phyloP scores from a whole-genome alignment of 2,329 filamentous ascomycete species.

The Colletotrichum sojae region DNA sequence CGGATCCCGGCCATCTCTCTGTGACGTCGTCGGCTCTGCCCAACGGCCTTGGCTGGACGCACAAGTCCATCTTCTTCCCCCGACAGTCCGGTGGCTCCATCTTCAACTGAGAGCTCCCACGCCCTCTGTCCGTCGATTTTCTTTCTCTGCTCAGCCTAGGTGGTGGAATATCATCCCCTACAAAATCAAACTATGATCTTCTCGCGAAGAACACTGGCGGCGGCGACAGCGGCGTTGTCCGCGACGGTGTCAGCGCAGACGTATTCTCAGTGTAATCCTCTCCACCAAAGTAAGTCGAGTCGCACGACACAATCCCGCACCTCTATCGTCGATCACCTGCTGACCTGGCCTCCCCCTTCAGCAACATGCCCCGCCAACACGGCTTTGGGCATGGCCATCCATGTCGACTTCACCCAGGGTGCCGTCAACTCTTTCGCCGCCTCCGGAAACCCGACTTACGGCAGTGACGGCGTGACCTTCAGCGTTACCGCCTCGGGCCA shows the following conservation, averaged over 20 bases:
- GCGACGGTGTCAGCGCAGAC: constrained; percentile 53
- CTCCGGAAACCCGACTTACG: constrained; percentile 80
- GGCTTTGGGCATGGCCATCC: constrained; percentile 85
- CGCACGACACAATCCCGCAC: background rate
- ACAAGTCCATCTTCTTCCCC: too few species aligned
- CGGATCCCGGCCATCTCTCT: constrained; percentile 33
- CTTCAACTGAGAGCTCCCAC: constrained; percentile 22
- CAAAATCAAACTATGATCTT: constrained; percentile 34
- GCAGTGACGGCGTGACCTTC: constrained; percentile 82
- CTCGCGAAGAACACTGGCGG: constrained; percentile 37
- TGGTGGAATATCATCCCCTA: background rate
- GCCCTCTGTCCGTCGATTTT: background rate
- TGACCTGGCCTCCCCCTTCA: constrained; percentile 44
- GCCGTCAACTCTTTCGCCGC: constrained; percentile 83
- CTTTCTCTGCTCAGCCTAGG: background rate
- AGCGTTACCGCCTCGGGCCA: constrained; percentile 85
- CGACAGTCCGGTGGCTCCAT: constrained; percentile 14
- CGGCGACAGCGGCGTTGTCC: constrained; percentile 45
- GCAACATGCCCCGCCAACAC: constrained; percentile 80
- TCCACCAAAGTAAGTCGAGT: constrained; percentile 48
- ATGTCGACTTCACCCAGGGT: constrained; percentile 86
- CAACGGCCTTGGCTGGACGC: constrained; percentile 13
- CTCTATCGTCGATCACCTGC: background rate
- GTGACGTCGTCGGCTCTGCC: constrained; percentile 34
- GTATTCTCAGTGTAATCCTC: constrained; percentile 57